Evolutionary conservation across 768 basidiomycete genomes (phyloP).

Genomic region (Austroboletus eburneus): DNA sequence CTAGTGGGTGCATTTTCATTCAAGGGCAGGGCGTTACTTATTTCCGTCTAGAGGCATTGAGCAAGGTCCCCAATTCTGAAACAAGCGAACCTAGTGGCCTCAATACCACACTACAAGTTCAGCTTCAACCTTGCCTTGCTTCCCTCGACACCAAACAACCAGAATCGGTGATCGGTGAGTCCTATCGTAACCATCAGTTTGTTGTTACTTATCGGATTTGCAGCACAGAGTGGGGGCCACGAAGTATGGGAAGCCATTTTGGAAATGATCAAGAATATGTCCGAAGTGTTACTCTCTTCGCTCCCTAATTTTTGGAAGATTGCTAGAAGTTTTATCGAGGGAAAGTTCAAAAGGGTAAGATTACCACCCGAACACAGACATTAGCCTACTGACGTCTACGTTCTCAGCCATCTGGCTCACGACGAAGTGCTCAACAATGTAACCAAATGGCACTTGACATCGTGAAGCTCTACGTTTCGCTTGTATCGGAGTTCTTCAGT

Average conservation of each 20-base stretch:
- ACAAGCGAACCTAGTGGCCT: slow-evolving; percentile 35
- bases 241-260: slow-evolving; percentile 79
- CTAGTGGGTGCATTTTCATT: slow-evolving; percentile 34
- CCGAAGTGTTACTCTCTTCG: slow-evolving; percentile 77
- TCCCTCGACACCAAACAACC: slow-evolving; percentile 62
- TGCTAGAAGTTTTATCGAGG: slow-evolving; percentile 85
- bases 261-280: slow-evolving; percentile 80
- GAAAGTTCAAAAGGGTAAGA: slow-evolving; percentile 83
- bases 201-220: background rate
- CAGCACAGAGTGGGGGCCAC: slow-evolving; percentile 68
- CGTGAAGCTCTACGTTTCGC: slow-evolving; percentile 77
- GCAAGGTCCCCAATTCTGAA: slow-evolving; percentile 36
- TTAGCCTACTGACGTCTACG: slow-evolving; percentile 1
- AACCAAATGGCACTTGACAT: slow-evolving; percentile 86
- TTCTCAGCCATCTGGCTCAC: slow-evolving; percentile 40
- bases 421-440: slow-evolving; percentile 80
- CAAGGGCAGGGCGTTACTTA: slow-evolving; percentile 6
- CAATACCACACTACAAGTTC: slow-evolving; percentile 43
- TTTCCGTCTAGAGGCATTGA: slow-evolving; percentile 40
- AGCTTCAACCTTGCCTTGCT: slow-evolving; percentile 57
- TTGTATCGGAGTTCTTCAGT: slow-evolving; percentile 82
- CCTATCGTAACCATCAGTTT: background rate
- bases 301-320: slow-evolving; percentile 95
- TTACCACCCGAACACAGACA: background rate
- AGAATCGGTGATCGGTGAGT: slow-evolving; percentile 57